Percentiles rank a stretch among this genome's conserved stretches.
Evolutionary conservation across 306 rosid species (phyloP).

Genomic region (Echinosophora koreensis): DNA sequence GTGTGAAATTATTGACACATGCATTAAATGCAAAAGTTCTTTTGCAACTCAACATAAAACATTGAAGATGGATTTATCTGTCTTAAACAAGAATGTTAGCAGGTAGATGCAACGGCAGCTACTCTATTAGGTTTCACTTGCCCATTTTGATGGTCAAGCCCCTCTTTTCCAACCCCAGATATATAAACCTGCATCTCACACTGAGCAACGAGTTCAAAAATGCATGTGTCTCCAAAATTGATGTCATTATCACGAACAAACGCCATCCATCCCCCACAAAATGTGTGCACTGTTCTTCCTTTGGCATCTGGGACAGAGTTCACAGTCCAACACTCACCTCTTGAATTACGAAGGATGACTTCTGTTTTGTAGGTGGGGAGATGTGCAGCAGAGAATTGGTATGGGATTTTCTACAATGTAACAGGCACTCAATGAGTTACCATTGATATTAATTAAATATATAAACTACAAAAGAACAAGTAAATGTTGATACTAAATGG

Average conservation of each 20-base stretch:
- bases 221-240: constrained; percentile 83
- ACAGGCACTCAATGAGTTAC: constrained; percentile 37
- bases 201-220: constrained; percentile 77
- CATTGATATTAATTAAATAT: constrained; percentile 32
- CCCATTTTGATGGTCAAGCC: constrained; percentile 60
- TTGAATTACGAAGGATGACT: constrained; percentile 72
- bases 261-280: constrained; percentile 97
- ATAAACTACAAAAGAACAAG: constrained; percentile 6
- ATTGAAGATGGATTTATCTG: constrained; percentile 41
- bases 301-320: constrained; percentile 90
- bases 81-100: constrained; percentile 50
- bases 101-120: constrained; percentile 53
- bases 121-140: constrained; percentile 61
- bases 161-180: constrained; percentile 73
- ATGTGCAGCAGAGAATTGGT: constrained; percentile 82
- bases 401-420: constrained; percentile 81
- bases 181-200: constrained; percentile 78
- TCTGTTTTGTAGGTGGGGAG: constrained; percentile 83
- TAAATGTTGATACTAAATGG: constrained; percentile 22
- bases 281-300: constrained; percentile 80
- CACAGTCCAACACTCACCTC: constrained; percentile 84
- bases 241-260: constrained; percentile 88
- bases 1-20: constrained; percentile 7
- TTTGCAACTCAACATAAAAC: constrained; percentile 37
- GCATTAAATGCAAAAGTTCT: constrained; percentile 28